These are phyloP conservation scores for Lentinula sp. DNA, from an alignment of 768 basidiomycete genomes.

Conservation along the genomic window DNA sequence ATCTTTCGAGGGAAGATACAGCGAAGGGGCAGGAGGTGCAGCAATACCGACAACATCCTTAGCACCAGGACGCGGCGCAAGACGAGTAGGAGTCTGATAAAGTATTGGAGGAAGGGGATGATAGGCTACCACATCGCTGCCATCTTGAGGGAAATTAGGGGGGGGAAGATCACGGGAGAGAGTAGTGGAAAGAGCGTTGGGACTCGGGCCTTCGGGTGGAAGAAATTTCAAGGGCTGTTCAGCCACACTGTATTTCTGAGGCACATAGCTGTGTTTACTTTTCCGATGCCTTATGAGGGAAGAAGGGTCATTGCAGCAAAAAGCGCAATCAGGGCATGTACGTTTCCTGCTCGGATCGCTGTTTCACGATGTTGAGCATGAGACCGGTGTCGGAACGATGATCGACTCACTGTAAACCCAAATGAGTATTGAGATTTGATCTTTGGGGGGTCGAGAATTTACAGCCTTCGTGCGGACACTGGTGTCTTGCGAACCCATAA, in stretches of 20 bases:
- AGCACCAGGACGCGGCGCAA: no score
- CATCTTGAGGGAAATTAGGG: no score
- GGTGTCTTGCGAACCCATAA: background rate
- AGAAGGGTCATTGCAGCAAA: background rate
- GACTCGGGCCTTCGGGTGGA: background rate
- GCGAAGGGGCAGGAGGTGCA: background rate
- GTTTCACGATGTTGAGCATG: background rate
- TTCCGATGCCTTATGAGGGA: background rate
- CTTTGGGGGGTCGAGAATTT: background rate
- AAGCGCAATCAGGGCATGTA: background rate
- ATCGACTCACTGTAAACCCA: background rate
- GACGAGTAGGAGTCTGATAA: background rate
- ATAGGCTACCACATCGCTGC: background rate
- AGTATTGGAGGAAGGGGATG: background rate
- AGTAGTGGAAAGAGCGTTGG: background rate
- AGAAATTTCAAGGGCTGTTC: background rate
- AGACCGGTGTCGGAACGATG: background rate
- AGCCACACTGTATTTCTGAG: background rate
- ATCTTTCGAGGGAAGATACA: background rate
- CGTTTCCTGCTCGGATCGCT: background rate
- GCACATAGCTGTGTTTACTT: background rate
- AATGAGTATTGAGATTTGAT: background rate
- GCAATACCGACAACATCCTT: no score
- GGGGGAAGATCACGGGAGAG: background rate
- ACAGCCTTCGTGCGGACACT: background rate